These are phyloP conservation scores for Raphanus sativus DNA, from an alignment of 345 rosid genomes.

Conservation along the genomic window DNA sequence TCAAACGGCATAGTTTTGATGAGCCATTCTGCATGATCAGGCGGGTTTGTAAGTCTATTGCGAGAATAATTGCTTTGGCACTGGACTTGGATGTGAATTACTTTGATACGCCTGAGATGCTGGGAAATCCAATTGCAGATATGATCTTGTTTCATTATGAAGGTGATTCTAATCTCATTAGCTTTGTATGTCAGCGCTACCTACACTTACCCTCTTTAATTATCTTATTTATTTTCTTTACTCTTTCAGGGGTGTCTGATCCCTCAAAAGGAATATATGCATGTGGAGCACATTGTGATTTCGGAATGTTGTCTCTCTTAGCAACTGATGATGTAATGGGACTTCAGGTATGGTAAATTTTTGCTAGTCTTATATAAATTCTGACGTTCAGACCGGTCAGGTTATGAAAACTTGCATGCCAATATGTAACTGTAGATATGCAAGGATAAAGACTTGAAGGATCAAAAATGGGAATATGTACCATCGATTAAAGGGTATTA, in stretches of 20 bases:
- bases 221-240: background rate
- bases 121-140: background rate
- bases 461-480: conserved; percentile 73
- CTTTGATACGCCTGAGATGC: background rate
- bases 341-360: background rate
- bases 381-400: background rate
- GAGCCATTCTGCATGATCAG: background rate
- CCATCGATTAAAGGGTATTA: conserved; percentile 64
- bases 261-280: background rate
- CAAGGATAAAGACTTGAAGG: conserved; percentile 65
- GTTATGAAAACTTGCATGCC: conserved; percentile 45
- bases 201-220: background rate
- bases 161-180: background rate
- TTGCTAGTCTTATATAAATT: background rate
- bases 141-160: background rate
- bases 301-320: conserved; percentile 1
- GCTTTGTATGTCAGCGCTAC: background rate
- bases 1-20: background rate
- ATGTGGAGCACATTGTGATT: conserved; percentile 4
- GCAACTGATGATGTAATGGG: conserved; percentile 64
- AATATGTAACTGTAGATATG: conserved; percentile 53
- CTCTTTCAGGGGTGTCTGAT: background rate
- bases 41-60: background rate
- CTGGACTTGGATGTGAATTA: background rate
- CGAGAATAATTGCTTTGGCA: background rate